Base-by-base conservation (phyloP, 2,329 filamentous ascomycete species). In the Fusarium multiceps region DNA sequence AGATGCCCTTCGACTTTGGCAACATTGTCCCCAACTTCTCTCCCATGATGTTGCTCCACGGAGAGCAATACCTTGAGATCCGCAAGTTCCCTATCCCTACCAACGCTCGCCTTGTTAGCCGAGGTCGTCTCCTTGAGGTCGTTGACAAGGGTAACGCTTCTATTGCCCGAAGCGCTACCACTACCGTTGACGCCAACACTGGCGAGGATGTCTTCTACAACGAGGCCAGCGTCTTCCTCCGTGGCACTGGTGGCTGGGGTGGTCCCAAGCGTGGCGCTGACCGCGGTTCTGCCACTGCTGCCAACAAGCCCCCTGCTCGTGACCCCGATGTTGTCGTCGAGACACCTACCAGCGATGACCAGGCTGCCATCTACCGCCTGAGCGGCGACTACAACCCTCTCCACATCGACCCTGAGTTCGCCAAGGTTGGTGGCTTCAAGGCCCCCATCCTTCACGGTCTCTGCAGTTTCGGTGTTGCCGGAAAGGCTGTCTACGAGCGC, bases 11-110 rank as follows among this genome's bases (percentile, higher is more conserved):
- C 85, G 89, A 86, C 80, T 87, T 96, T 75, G 88, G 90, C 77
- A 89, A 94, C 60, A 88, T 99, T 66, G 92, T 98, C 28, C 94
- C 94, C 80, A 97, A 98, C 86, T 99, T 98, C 86, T 93, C 89
- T 40, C 95, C 94, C 67, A 98, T 97, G 93, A 98, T 98, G 94
- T 89, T 99, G 53, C 91, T 99, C 25, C 96, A 99, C 84, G 96
- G 96, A 78, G 96, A 99, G 86, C 96, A 99, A 82, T 99, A 94
- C 83, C 93, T 99, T 70, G 96, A 99, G 83, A 88, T 99, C 77
- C 90, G 91, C 78, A 93, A 95, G 81, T 97, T 90, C 84, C 96
- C 96, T 42, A 92, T 98, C 75, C 95, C 95, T 37, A 98, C 94
- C 32, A 87, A 90, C 58, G 94, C 88, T 53, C 90, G 89, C 60